Evolutionary conservation across 495 filamentous ascomycete species (phyloP), one percentile per base, ranked within the genome.

Genomic region (Podospora pseudopauciseta): DNA sequence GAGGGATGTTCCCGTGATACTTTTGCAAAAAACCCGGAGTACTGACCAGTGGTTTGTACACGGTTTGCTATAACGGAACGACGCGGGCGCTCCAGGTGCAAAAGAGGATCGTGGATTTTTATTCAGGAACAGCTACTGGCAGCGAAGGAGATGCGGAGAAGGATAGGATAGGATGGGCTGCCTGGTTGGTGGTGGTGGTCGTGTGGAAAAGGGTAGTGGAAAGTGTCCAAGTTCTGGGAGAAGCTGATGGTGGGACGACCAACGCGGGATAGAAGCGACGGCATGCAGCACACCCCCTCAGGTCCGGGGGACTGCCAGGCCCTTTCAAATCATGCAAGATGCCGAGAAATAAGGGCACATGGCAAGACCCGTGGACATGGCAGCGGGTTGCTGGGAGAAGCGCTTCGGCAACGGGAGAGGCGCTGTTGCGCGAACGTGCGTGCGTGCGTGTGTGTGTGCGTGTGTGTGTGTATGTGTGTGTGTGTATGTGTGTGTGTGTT

Each of bases 381-480:
- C 55, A 20, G 23, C 55, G 55, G 39, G 55, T 58, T 58, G 55
- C 55, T 58, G 55, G 55, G 55, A 58, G 23, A 49, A 49, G 39
- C 39, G 39, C 39, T 49, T 49, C 39, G 55, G 55, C n/a, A 58
- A 26, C 16, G 55, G 55, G 55, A 58, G 23, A 26, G 55, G 55
- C 23, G 55, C n/a, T 58, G 55, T 16, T 13, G 15, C 9, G 9
- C 18, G 20, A 1, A 5, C 54, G 5, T 23, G 54, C 54, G 54
- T 11, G 34, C 34, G 5, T 39, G 34, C 0, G 3, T 39, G 34
- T 0, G 34, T 13, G 15, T 0, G 9, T 5, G 20, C 1, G 54
- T 2, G 54, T 23, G 5, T 16, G 54, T 11, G 34, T 11, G 5
- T 39, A 0, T 20, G 6, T 32, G 30, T 7, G 20, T 23, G 20